phyloP scores from a whole-genome alignment of 176 grass and related monocot species.

The Tillandsia fasciculata region DNA sequence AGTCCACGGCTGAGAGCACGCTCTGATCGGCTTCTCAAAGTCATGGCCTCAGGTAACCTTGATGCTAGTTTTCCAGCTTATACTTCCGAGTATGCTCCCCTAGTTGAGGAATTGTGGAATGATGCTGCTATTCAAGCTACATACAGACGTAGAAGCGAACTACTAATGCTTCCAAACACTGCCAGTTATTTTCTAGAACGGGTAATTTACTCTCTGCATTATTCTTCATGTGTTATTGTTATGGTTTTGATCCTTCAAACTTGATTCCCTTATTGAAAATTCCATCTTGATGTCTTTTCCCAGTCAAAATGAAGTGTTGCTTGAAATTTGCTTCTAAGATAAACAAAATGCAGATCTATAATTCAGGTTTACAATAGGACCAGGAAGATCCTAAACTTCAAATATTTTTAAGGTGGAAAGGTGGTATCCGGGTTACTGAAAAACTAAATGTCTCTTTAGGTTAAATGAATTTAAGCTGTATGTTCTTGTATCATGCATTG shows the following conservation, averaged over 20 bases:
- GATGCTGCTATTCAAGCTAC: slow-evolving; percentile 90
- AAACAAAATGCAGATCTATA: background rate
- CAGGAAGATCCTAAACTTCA: too few relatives aligned
- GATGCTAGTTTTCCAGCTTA: slow-evolving; percentile 87
- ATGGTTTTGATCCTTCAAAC: too few relatives aligned
- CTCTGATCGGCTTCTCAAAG: slow-evolving; percentile 89
- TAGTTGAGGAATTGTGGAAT: slow-evolving; percentile 97
- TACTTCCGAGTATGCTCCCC: slow-evolving; percentile 75
- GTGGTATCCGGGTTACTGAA: too few relatives aligned
- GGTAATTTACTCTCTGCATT: slow-evolving; percentile 33
- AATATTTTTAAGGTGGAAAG: too few relatives aligned
- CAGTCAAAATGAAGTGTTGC: too few relatives aligned
- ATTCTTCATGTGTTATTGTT: too few relatives aligned
- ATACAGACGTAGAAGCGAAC: slow-evolving; percentile 57
- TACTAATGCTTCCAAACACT: slow-evolving; percentile 44
- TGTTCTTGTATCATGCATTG: too few relatives aligned
- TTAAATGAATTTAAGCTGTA: too few relatives aligned
- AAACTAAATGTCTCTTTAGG: too few relatives aligned
- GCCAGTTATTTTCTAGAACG: slow-evolving; percentile 83
- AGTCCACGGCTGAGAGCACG: slow-evolving; percentile 56
- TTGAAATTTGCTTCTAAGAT: background rate
- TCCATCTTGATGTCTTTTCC: too few relatives aligned
- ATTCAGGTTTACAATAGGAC: too few relatives aligned
- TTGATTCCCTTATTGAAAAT: too few relatives aligned
- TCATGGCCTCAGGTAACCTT: slow-evolving; percentile 83